Conservation (phyloP, 441 rosid species). For the Jatropha podagrica region DNA sequence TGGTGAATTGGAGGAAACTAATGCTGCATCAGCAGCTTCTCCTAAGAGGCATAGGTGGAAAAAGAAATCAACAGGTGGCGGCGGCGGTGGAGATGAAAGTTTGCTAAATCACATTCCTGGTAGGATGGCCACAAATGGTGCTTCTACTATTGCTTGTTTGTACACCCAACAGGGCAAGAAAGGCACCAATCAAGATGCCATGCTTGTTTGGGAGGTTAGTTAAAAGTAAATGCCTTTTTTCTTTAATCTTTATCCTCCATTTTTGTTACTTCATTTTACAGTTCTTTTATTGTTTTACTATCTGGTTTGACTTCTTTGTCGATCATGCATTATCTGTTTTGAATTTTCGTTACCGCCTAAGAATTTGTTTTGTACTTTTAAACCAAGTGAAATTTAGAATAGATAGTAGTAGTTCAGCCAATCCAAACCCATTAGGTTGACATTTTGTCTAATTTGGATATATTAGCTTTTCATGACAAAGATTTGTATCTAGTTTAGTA, state of each 20-base stretch:
- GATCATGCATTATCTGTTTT: background rate
- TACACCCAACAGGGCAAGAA: slow-evolving; percentile 93
- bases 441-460: background rate
- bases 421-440: background rate
- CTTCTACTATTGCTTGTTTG: slow-evolving; percentile 66
- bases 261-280: background rate
- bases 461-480: background rate
- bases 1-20: slow-evolving; percentile 29
- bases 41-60: slow-evolving; percentile 31
- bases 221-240: background rate
- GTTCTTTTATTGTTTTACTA: background rate
- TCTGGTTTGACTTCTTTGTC: background rate
- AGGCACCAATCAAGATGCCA: slow-evolving; percentile 98
- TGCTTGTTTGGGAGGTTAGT: slow-evolving; percentile 98
- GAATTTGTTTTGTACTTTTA: background rate
- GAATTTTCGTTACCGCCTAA: background rate
- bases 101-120: slow-evolving; percentile 73
- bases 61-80: slow-evolving; percentile 21
- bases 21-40: slow-evolving; percentile 20
- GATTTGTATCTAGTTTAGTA: background rate
- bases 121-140: slow-evolving; percentile 66
- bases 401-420: background rate
- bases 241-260: background rate
- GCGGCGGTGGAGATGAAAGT: slow-evolving; percentile 40
- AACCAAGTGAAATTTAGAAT: background rate